Evolutionary conservation across 1,284 basidiomycete species (phyloP).

Genomic region (Cutaneotrichosporon cavernicola): DNA sequence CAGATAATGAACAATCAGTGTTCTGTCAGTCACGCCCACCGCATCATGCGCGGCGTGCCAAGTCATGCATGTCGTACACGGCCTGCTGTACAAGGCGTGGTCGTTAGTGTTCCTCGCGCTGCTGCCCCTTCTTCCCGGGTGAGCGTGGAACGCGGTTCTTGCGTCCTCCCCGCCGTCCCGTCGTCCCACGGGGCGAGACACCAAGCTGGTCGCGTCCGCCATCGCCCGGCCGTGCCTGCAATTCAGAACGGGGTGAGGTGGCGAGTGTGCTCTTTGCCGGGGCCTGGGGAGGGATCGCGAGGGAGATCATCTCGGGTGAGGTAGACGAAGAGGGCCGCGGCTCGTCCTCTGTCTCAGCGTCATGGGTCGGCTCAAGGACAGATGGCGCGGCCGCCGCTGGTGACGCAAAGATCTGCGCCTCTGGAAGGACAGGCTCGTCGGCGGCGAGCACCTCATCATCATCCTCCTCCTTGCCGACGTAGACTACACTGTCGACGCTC

Average conservation of each 20-base stretch:
- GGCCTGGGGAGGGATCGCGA: background rate
- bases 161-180: conserved; percentile 1
- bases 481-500: conserved; percentile 24
- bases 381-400: background rate
- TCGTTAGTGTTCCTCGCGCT: conserved; percentile 1
- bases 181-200: background rate
- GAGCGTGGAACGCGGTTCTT: conserved; percentile 6
- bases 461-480: conserved; percentile 9
- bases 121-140: conserved; percentile 4
- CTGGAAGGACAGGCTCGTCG: background rate
- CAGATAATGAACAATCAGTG: too few relatives aligned
- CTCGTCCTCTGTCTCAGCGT: background rate
- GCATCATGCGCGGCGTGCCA: background rate
- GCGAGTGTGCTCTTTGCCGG: background rate
- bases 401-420: background rate
- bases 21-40: too few relatives aligned
- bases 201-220: background rate
- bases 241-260: conserved; percentile 1
- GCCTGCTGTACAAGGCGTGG: background rate
- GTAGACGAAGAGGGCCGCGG: background rate
- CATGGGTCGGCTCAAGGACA: background rate
- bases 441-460: conserved; percentile 7
- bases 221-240: conserved; percentile 4
- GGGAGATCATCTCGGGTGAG: background rate
- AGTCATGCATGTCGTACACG: conserved; percentile 9